These are phyloP conservation scores for Sistotremastrum suecicum DNA, from an alignment of 768 basidiomycete genomes.

Conservation along the genomic window DNA sequence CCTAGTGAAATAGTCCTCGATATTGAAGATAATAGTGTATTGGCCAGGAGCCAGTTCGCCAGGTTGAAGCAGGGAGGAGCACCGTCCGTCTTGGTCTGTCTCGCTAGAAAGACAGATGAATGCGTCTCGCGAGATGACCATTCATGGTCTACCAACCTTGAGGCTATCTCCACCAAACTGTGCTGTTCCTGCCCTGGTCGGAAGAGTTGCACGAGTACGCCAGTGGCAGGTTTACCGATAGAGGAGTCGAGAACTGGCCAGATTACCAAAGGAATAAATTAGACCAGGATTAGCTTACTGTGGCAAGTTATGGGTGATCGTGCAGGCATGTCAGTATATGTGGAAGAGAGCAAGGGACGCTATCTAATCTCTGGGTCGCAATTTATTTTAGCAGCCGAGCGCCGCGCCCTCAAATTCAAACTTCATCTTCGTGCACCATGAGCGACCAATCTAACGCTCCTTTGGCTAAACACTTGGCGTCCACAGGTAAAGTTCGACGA, in stretches of 20 bases:
- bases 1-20: constrained; percentile 64
- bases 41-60: constrained; percentile 40
- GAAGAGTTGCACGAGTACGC: constrained; percentile 43
- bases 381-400: too few relatives aligned
- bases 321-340: not conserved
- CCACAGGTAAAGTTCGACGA: constrained; percentile 48
- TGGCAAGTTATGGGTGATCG: constrained; percentile 89
- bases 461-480: constrained; percentile 82
- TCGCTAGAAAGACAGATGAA: constrained; percentile 23
- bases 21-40: constrained; percentile 81
- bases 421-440: not conserved
- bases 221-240: constrained; percentile 65
- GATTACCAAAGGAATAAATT: not conserved
- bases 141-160: constrained; percentile 31
- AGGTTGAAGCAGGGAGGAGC: constrained; percentile 51
- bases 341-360: not conserved
- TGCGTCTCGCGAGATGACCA: too few relatives aligned
- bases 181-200: too few relatives aligned
- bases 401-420: not conserved
- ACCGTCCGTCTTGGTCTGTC: constrained; percentile 77
- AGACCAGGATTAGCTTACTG: constrained; percentile 27
- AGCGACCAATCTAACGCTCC: constrained; percentile 37
- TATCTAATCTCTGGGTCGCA: not conserved
- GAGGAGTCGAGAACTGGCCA: constrained; percentile 72
- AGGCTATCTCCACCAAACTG: too few relatives aligned